phyloP scores from a whole-genome alignment of 176 grass and related monocot genomes.

The Carex kokanica region DNA sequence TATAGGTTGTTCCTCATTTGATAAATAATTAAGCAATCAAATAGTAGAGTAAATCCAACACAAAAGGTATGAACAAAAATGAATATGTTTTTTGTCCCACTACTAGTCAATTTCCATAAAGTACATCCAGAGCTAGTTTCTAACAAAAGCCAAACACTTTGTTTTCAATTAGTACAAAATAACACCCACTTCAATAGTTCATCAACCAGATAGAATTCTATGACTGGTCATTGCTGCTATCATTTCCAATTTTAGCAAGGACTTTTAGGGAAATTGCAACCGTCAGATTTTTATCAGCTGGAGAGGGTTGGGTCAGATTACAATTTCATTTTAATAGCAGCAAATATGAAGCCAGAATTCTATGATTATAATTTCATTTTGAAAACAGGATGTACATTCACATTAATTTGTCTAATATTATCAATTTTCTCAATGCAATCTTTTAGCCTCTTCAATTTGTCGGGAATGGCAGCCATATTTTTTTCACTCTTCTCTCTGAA shows the following conservation, averaged over 20 bases:
- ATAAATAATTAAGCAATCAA: not conserved
- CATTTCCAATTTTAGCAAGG: not conserved
- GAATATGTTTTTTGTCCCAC: too few species aligned
- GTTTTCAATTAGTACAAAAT: not conserved
- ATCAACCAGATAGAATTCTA: not conserved
- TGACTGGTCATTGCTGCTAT: not conserved
- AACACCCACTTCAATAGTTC: not conserved
- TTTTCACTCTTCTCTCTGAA: conserved; percentile 2
- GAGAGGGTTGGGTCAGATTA: not conserved
- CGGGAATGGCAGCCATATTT: not conserved
- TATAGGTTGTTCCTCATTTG: not conserved
- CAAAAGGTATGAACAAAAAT: not conserved
- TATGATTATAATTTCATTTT: conserved; percentile 1
- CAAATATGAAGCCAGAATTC: not conserved
- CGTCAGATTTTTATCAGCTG: not conserved
- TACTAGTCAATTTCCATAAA: not conserved
- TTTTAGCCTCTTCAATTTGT: not conserved
- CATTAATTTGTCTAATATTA: not conserved
- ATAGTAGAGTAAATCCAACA: not conserved
- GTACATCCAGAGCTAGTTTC: not conserved
- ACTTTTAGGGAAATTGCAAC: not conserved
- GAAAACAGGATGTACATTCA: not conserved
- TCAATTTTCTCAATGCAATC: not conserved
- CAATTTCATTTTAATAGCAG: not conserved
- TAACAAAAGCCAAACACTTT: not conserved